A percentile compares a stretch with the other conserved stretches of the same genome.
Conservation (phyloP, 169 alveolate species). For the Cryptosporidium felis region DNA sequence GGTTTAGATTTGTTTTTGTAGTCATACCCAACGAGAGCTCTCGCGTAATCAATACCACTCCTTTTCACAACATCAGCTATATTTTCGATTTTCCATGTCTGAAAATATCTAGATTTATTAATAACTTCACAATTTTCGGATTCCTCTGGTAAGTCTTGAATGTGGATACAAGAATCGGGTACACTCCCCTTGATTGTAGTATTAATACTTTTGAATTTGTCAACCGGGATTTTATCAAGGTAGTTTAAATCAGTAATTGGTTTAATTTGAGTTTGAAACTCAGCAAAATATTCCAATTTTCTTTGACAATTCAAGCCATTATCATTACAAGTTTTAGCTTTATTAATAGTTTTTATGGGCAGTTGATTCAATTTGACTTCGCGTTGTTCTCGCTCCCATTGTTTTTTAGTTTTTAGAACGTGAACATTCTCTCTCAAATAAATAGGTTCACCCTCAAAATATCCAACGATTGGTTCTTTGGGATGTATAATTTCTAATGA, state of each 20-base stretch:
- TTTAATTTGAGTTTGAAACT: conserved; percentile 50
- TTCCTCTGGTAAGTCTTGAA: background rate
- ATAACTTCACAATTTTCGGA: background rate
- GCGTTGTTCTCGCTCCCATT: conserved; percentile 57
- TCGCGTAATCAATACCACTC: conserved; percentile 14
- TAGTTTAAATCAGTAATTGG: conserved; percentile 7
- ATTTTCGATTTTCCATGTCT: conserved; percentile 33
- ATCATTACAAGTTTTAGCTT: background rate
- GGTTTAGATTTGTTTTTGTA: conserved; percentile 20
- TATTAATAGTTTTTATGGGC: conserved; percentile 26
- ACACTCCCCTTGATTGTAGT: conserved; percentile 15
- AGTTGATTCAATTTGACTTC: conserved; percentile 8
- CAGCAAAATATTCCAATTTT: conserved; percentile 44
- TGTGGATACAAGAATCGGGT: conserved; percentile 50
- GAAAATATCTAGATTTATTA: conserved; percentile 2
- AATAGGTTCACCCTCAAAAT: conserved; percentile 66
- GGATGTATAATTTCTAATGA: conserved; percentile 54
- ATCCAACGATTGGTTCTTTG: conserved; percentile 47
- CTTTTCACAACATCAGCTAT: conserved; percentile 8
- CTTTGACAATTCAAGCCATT: background rate
- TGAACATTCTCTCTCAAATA: conserved; percentile 67
- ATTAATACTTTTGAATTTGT: background rate
- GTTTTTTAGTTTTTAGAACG: conserved; percentile 6
- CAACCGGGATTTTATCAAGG: conserved; percentile 30
- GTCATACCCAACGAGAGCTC: conserved; percentile 44